Evolutionary conservation across 495 filamentous ascomycete species (phyloP), one percentile per base, ranked within the genome.

Genomic region (Daldinia vernicosa): DNA sequence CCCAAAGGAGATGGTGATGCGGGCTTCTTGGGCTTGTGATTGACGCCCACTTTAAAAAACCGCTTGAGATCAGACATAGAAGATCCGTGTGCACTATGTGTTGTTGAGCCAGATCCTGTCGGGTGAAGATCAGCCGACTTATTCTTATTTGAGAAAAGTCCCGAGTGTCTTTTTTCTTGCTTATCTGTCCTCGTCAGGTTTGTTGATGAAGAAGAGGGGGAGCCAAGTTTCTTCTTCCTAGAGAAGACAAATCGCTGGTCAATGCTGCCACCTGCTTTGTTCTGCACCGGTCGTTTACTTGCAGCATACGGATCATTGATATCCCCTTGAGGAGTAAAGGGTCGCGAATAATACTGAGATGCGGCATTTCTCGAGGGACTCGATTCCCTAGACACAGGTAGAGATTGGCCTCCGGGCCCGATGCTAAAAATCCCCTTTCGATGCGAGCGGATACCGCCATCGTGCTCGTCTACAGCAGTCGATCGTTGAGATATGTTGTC

Each of bases 11-110:
- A 90, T 69, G 80, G 86, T 40, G 84, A 83, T 50, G 85, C 86
- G 12, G 86, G 82, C 39, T 90, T 86, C 78, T 92, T 96, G 60
- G 82, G 80, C 74, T 89, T 92, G 79, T 88, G 84, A 70, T 83
- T 84, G 45, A 84, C 84, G 27, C 88, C 86, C 65, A 89, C 76
- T 68, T 88, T 89, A 83, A 99, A 96, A 77, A 99, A 99, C 15
- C 96, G 85, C 79, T 97, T 98, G 64, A 99, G 78, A 62, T 98
- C 94, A 7, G 90, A 89, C 93, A 98, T 98, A 6, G 96, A 97
- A 6, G 96, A 97, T 27, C 92, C 90, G 63, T 94, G 92, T 59
- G 84, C 82, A 66, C 82, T 87, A 58, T 84, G 83, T 81, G 62
- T 91, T 83, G 63, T 89, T 70, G 50, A 85, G 69, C 69, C 74